Evolutionary conservation across 2,329 filamentous ascomycete species (phyloP).

Genomic region (Penicillium sp.): DNA sequence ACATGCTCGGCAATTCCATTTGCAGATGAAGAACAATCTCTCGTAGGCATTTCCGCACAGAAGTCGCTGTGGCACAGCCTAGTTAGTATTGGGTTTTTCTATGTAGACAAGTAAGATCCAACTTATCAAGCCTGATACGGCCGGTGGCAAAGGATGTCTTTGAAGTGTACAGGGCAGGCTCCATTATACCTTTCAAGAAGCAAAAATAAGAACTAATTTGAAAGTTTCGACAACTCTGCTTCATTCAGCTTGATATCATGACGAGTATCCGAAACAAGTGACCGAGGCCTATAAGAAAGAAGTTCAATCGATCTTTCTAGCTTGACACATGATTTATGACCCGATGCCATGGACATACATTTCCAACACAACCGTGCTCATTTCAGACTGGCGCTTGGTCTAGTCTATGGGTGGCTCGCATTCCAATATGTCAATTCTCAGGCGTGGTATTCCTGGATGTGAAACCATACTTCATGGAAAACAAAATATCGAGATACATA

Average conservation of each 20-base stretch:
- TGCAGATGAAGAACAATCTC: neutral
- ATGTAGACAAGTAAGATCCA: neutral
- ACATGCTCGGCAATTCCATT: neutral
- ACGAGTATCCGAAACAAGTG: neutral
- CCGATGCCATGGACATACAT: conserved; percentile 1
- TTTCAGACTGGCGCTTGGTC: conserved; percentile 2
- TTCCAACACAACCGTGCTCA: conserved; percentile 8
- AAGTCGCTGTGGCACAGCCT: neutral
- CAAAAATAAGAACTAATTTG: no score
- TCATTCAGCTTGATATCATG: neutral
- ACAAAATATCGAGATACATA: neutral
- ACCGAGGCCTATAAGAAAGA: neutral
- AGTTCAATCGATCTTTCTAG: neutral
- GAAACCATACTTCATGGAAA: neutral
- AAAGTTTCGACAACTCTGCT: no score
- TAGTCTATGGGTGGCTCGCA: conserved; percentile 4
- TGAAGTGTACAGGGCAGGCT: neutral
- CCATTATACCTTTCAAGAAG: no score
- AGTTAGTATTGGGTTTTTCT: neutral
- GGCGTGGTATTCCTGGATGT: neutral
- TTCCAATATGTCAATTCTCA: conserved; percentile 2
- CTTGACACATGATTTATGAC: neutral
- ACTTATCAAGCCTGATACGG: neutral
- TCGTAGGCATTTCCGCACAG: neutral
- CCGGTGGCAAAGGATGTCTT: neutral